Evolutionary conservation across 805 yeast species (phyloP).

Genomic region (Saccharomycopsis capsularis): DNA sequence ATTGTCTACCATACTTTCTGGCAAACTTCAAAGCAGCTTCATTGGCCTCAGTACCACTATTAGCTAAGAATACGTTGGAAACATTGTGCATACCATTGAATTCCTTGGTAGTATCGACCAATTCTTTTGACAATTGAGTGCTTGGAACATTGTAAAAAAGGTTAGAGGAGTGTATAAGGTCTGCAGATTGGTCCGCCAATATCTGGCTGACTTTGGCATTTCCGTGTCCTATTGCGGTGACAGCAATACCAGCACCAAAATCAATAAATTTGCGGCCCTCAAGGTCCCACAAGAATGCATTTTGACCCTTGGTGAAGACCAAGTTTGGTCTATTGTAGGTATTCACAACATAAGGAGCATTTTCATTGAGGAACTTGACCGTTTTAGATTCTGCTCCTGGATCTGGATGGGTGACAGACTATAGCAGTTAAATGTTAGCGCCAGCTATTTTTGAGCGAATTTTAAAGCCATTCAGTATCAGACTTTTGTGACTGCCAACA

Average conservation of each 20-base stretch:
- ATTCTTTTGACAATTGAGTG: constrained; percentile 63
- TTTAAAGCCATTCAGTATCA: no score
- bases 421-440: no score
- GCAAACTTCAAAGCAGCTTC: constrained; percentile 75
- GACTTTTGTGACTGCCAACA: no score
- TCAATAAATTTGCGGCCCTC: constrained; percentile 77
- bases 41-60: constrained; percentile 75
- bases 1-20: constrained; percentile 67
- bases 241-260: constrained; percentile 95
- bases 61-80: constrained; percentile 60
- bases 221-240: constrained; percentile 88
- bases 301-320: constrained; percentile 73
- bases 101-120: constrained; percentile 60
- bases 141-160: constrained; percentile 81
- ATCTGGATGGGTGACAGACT: constrained; percentile 20
- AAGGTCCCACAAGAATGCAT: constrained; percentile 73
- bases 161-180: constrained; percentile 79
- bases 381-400: constrained; percentile 28
- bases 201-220: constrained; percentile 68
- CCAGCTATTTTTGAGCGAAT: no score
- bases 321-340: constrained; percentile 76
- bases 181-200: constrained; percentile 61
- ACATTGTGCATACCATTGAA: constrained; percentile 82
- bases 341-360: constrained; percentile 55
- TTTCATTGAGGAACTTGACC: constrained; percentile 35